These are phyloP conservation scores for Wakefieldia striispora DNA, from an alignment of 768 basidiomycete species.

Conservation along the genomic window DNA sequence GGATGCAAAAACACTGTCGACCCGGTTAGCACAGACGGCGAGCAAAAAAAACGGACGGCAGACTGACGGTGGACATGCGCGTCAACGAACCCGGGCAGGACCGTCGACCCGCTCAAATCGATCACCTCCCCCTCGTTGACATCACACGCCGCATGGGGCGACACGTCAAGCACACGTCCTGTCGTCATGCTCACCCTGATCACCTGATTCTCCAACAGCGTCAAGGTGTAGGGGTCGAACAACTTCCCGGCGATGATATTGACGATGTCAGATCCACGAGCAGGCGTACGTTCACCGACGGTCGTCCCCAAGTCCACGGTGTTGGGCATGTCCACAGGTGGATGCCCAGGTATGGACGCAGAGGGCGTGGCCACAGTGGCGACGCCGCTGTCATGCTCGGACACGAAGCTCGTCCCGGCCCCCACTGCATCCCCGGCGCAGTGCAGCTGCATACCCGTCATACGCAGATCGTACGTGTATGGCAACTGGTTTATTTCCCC, in stretches of 20 bases:
- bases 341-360: no score
- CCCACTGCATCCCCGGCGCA: no score
- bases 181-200: conserved; percentile 46
- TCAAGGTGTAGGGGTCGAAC: conserved; percentile 46
- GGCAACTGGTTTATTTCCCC: no score
- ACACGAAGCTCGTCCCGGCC: no score
- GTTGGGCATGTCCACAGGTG: no score
- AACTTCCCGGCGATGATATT: conserved; percentile 44
- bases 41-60: conserved; percentile 14
- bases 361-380: no score
- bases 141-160: background rate
- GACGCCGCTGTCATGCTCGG: no score
- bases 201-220: conserved; percentile 42
- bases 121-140: conserved; percentile 30
- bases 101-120: conserved; percentile 45
- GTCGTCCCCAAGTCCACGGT: no score
- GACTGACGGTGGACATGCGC: conserved; percentile 56
- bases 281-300: no score
- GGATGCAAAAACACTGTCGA: conserved; percentile 44
- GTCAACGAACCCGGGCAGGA: conserved; percentile 60
- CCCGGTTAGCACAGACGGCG: no score
- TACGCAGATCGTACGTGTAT: no score
- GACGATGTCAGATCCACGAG: background rate
- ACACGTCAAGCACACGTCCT: conserved; percentile 50
- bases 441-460: no score